Evolutionary conservation across 2,329 filamentous ascomycete species (phyloP).

Genomic region (Penicillium polonicum): DNA sequence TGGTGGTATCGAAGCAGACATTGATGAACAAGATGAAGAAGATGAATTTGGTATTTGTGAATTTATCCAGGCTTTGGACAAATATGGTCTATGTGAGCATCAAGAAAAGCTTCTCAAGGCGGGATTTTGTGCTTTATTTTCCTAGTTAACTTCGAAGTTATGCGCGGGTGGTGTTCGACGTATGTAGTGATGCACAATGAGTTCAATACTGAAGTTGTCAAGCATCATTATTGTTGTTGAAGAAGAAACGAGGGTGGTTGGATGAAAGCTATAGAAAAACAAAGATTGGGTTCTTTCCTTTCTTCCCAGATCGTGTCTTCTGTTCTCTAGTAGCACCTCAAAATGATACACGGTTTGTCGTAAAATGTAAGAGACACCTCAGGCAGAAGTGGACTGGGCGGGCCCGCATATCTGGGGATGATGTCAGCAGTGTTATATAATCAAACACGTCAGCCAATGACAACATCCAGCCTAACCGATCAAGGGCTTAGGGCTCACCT

Average conservation of each 20-base stretch:
- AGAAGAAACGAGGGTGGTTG: background rate
- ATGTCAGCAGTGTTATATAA: constrained; percentile 5
- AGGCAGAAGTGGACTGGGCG: background rate
- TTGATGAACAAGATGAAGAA: background rate
- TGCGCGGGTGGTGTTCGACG: background rate
- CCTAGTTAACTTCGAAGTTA: background rate
- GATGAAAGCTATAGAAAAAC: background rate
- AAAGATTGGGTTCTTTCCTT: background rate
- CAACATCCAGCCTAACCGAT: constrained; percentile 20
- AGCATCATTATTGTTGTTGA: background rate
- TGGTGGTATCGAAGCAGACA: background rate
- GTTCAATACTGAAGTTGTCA: background rate
- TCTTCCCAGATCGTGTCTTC: background rate
- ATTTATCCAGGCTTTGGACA: background rate
- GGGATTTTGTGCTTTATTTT: background rate
- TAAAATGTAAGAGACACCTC: background rate
- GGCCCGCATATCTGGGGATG: background rate
- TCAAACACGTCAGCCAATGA: constrained; percentile 11
- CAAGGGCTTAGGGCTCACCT: constrained; percentile 29
- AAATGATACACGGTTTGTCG: background rate
- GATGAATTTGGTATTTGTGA: background rate
- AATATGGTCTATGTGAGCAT: background rate
- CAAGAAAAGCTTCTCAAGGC: background rate
- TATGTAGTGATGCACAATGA: background rate
- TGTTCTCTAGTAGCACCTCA: background rate